Percentiles rank a stretch among this genome's conserved stretches.
These are phyloP conservation scores for Saxispiralis lemnorum DNA, from an alignment of 495 filamentous ascomycete species.

Conservation along the genomic window DNA sequence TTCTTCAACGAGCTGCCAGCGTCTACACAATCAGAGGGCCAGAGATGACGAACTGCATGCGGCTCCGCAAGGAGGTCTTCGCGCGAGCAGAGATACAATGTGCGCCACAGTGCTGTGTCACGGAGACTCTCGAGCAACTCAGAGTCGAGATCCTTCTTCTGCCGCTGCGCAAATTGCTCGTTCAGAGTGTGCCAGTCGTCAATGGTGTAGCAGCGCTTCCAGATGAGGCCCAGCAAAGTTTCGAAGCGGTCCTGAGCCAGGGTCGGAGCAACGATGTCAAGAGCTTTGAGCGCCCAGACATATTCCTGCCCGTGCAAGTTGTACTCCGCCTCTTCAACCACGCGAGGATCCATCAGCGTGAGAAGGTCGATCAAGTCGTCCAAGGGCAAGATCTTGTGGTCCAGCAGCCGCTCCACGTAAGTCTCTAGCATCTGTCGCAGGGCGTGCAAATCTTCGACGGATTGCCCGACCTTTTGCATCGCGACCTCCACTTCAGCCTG, in stretches of 20 bases:
- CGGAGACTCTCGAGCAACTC: constrained; percentile 28
- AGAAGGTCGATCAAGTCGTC: constrained; percentile 63
- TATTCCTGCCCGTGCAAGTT: constrained; percentile 33
- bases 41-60: constrained; percentile 12
- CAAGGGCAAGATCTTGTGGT: constrained; percentile 46
- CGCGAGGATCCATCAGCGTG: constrained; percentile 42
- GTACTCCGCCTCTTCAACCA: constrained; percentile 5
- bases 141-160: constrained; percentile 24
- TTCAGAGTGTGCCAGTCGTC: constrained; percentile 58
- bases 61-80: constrained; percentile 1
- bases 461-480: constrained; percentile 45
- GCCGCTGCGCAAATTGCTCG: constrained; percentile 31
- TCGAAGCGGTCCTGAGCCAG: constrained; percentile 33
- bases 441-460: constrained; percentile 39
- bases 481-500: constrained; percentile 58
- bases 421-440: constrained; percentile 46
- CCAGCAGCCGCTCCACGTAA: constrained; percentile 45
- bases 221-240: constrained; percentile 51
- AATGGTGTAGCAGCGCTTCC: constrained; percentile 61
- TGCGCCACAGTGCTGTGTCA: constrained; percentile 33
- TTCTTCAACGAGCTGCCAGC: constrained; percentile 18
- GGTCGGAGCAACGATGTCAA: constrained; percentile 31
- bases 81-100: constrained; percentile 33
- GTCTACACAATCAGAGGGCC: constrained; percentile 17
- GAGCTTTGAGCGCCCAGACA: constrained; percentile 50